phyloP scores from a whole-genome alignment of 2,329 filamentous ascomycete genomes.

The Pleomassaria siparia region DNA sequence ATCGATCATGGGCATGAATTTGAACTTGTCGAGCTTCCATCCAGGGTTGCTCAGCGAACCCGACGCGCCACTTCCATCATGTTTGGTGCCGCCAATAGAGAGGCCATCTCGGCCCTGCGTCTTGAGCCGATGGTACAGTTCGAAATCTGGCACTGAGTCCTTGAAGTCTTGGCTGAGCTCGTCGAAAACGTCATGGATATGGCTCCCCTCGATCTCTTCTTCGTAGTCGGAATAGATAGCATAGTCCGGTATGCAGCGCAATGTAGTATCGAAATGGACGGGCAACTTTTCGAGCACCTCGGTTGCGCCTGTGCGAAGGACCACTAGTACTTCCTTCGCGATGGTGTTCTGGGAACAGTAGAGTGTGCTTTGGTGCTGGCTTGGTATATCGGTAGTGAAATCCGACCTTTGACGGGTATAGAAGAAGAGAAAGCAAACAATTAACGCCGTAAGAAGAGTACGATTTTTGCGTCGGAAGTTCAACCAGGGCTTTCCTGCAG shows the following conservation, averaged over 20 bases:
- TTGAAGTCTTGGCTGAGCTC: slow-evolving; percentile 25
- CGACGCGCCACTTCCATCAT: slow-evolving; percentile 14
- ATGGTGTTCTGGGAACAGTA: too few species aligned
- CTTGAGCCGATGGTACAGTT: slow-evolving; percentile 33
- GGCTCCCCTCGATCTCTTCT: slow-evolving; percentile 26
- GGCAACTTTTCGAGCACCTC: slow-evolving; percentile 57
- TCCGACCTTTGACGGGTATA: too few species aligned
- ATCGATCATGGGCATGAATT: slow-evolving; percentile 37
- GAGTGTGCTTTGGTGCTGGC: too few species aligned
- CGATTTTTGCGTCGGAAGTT: too few species aligned
- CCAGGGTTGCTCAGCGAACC: slow-evolving; percentile 11
- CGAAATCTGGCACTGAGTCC: slow-evolving; percentile 28
- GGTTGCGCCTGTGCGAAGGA: slow-evolving; percentile 59
- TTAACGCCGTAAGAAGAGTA: too few species aligned
- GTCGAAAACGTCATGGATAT: slow-evolving; percentile 33
- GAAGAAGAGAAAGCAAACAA: too few species aligned
- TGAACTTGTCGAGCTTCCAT: slow-evolving; percentile 37
- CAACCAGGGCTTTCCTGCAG: too few species aligned
- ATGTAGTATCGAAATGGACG: slow-evolving; percentile 36
- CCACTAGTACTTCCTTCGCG: too few species aligned
- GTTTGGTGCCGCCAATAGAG: slow-evolving; percentile 14
- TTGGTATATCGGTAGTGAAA: too few species aligned
- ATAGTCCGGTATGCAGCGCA: slow-evolving; percentile 34
- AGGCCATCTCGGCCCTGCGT: slow-evolving; percentile 27
- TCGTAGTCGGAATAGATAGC: slow-evolving; percentile 38